Evolutionary conservation across 2,329 filamentous ascomycete species (phyloP).

Genomic region (Fusarium sp.): DNA sequence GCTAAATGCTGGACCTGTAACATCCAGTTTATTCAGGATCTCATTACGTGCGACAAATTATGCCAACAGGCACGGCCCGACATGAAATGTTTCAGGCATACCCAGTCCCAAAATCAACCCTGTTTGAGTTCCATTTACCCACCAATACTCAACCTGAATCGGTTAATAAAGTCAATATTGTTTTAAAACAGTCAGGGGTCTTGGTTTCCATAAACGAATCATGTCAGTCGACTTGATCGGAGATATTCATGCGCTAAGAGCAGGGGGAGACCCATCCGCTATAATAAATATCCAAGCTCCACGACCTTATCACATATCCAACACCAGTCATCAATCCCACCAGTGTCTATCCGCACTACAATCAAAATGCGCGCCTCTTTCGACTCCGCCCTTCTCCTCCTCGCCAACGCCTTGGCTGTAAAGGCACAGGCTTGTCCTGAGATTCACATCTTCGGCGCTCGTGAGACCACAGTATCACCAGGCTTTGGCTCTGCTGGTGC

Average conservation of each 20-base stretch:
- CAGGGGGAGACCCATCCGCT: neutral
- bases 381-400: conserved; percentile 15
- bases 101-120: neutral
- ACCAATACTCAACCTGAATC: conserved; percentile 4
- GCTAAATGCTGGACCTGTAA: neutral
- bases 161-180: neutral
- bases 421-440: conserved; percentile 53
- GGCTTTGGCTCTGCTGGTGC: conserved; percentile 66
- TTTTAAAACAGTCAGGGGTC: conserved; percentile 10
- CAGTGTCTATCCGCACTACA: too few relatives aligned
- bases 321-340: neutral
- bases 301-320: neutral
- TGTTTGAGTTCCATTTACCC: neutral
- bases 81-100: conserved; percentile 11
- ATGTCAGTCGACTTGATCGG: conserved; percentile 1
- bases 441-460: conserved; percentile 62
- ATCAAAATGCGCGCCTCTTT: conserved; percentile 29
- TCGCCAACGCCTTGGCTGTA: conserved; percentile 19
- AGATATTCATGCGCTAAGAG: conserved; percentile 5
- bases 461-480: conserved; percentile 62
- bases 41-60: neutral
- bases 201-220: neutral
- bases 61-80: neutral
- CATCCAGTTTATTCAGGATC: neutral
- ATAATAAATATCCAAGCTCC: neutral